A percentile compares a stretch with the other conserved stretches of the same genome.
These are phyloP conservation scores for Aspergillus neoniger DNA, from an alignment of 2,329 filamentous ascomycete genomes.

Conservation along the genomic window DNA sequence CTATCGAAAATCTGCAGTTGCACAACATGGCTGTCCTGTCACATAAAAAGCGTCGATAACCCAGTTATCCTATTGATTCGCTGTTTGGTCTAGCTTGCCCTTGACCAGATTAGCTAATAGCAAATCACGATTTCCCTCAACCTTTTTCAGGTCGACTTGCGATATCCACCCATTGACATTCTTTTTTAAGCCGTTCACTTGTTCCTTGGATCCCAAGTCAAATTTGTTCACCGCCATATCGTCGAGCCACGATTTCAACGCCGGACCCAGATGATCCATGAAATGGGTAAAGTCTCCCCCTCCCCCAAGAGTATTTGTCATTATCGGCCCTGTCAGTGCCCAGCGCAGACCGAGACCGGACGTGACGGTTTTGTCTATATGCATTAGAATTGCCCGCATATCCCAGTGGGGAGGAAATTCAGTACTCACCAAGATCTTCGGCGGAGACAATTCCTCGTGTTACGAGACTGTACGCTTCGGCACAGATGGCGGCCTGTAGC, in stretches of 20 bases:
- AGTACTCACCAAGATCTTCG: slow-evolving; percentile 17
- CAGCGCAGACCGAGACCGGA: slow-evolving; percentile 22
- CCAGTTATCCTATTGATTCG: no score
- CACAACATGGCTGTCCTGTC: no score
- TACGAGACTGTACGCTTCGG: slow-evolving; percentile 41
- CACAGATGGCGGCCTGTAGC: slow-evolving; percentile 44
- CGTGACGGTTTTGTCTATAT: slow-evolving; percentile 17
- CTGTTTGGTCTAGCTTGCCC: background rate
- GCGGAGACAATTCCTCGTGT: slow-evolving; percentile 31
- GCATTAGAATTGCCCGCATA: background rate
- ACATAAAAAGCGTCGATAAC: no score
- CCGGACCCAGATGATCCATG: slow-evolving; percentile 19
- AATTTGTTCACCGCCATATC: slow-evolving; percentile 19
- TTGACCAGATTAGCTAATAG: background rate
- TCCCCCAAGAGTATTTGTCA: slow-evolving; percentile 20
- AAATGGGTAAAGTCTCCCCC: slow-evolving; percentile 21
- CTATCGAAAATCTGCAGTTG: no score
- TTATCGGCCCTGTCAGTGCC: slow-evolving; percentile 19
- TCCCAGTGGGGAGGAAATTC: background rate
- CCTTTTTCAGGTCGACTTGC: background rate
- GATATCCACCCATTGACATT: background rate
- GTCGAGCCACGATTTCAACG: slow-evolving; percentile 16
- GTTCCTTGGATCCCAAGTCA: background rate
- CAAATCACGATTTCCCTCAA: background rate
- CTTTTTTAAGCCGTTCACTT: background rate